These are phyloP conservation scores for Lentinus polychrous DNA, from an alignment of 1,284 basidiomycete species.

Conservation along the genomic window DNA sequence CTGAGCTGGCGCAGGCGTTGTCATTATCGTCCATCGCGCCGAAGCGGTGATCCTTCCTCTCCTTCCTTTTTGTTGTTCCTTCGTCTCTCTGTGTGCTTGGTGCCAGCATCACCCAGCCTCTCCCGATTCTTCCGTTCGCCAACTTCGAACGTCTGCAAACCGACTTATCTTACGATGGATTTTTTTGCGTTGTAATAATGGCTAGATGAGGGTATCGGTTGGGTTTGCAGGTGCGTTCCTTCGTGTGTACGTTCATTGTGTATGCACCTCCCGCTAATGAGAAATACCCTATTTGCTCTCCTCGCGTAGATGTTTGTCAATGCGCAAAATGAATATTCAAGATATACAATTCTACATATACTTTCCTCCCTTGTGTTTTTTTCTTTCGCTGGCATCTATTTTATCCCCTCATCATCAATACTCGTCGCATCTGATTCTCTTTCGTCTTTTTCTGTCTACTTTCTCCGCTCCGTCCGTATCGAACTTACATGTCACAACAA, in stretches of 20 bases:
- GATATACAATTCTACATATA: background rate
- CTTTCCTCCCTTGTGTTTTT: background rate
- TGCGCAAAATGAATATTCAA: too few species aligned
- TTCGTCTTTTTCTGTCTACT: background rate
- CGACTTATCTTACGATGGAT: background rate
- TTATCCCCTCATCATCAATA: background rate
- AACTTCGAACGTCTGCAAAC: too few species aligned
- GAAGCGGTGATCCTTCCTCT: constrained; percentile 18
- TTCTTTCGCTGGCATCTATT: background rate
- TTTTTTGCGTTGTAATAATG: background rate
- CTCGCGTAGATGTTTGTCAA: too few species aligned
- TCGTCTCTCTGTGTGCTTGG: too few species aligned
- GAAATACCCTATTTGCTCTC: too few species aligned
- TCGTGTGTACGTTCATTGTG: too few species aligned
- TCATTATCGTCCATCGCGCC: constrained; percentile 61
- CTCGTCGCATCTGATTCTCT: background rate
- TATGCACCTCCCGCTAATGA: too few species aligned
- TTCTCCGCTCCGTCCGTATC: background rate
- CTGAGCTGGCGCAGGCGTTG: constrained; percentile 68
- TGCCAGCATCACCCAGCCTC: too few species aligned
- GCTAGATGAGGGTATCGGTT: background rate
- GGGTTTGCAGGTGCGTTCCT: background rate
- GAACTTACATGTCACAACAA: too few species aligned
- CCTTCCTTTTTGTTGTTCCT: background rate
- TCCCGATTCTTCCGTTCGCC: too few species aligned